Conservation (phyloP, 192 early-diverging fungal species). For the Coemansia sp. region DNA sequence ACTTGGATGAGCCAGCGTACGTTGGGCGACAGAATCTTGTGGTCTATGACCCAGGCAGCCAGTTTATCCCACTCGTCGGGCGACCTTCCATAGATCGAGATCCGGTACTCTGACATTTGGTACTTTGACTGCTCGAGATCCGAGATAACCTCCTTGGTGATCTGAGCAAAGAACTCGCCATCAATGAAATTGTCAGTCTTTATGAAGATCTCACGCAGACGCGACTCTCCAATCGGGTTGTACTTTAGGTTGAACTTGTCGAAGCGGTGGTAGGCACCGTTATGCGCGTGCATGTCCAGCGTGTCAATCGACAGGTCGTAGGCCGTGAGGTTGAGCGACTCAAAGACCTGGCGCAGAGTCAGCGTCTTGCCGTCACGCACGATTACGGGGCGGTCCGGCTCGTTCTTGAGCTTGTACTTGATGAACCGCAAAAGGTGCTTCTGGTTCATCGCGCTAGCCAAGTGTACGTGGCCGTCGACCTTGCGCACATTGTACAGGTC, state of each 20-base stretch:
- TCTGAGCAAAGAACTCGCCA: conserved; percentile 86
- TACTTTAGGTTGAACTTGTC: conserved; percentile 98
- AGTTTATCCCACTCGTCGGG: conserved; percentile 90
- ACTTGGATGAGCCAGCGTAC: conserved; percentile 94
- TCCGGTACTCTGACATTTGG: conserved; percentile 91
- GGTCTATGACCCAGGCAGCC: conserved; percentile 87
- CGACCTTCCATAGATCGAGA: conserved; percentile 90
- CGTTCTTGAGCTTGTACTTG: conserved; percentile 82
- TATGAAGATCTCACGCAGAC: conserved; percentile 92
- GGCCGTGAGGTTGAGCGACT: conserved; percentile 85
- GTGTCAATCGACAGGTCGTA: conserved; percentile 95
- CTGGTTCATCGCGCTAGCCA: conserved; percentile 93
- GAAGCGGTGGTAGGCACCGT: conserved; percentile 93
- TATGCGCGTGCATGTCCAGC: conserved; percentile 96
- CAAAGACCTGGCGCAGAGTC: conserved; percentile 82
- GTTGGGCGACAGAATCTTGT: conserved; percentile 87
- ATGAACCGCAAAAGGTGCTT: conserved; percentile 95
- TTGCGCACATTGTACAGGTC: conserved; percentile 99
- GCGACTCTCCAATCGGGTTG: conserved; percentile 92
- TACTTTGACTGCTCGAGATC: conserved; percentile 94
- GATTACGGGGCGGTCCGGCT: conserved; percentile 77
- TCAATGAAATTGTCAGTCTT: conserved; percentile 92
- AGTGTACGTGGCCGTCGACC: conserved; percentile 95
- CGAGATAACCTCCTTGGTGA: conserved; percentile 90
- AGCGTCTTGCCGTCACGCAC: conserved; percentile 82